A percentile compares a stretch with the other conserved stretches of the same genome.
These are phyloP conservation scores for Calamus simplicifolius DNA, from an alignment of 176 grass and related monocot species.

Conservation along the genomic window DNA sequence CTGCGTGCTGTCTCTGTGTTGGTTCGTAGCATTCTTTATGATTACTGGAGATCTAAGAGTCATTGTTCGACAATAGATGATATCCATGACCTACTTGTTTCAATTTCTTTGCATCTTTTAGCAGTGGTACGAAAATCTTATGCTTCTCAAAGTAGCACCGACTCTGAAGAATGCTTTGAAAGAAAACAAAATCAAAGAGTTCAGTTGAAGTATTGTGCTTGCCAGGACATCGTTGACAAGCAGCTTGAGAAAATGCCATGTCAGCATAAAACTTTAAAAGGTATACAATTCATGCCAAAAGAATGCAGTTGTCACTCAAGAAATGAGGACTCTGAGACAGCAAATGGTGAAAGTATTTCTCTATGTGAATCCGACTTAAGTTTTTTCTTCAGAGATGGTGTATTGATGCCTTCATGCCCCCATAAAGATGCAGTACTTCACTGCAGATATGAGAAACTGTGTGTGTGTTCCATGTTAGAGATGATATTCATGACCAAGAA, in stretches of 20 bases:
- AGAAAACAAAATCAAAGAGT: conserved; percentile 15
- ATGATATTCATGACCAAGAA: conserved; percentile 13
- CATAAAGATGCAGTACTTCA: conserved; percentile 31
- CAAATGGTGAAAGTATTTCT: conserved; percentile 21
- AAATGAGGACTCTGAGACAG: conserved; percentile 32
- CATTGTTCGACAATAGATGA: conserved; percentile 55
- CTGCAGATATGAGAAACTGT: conserved; percentile 70
- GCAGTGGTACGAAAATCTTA: conserved; percentile 39
- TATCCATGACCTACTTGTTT: conserved; percentile 73
- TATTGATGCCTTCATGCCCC: conserved; percentile 59
- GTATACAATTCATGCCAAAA: conserved; percentile 21
- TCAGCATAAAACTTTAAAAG: background rate
- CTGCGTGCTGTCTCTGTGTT: conserved; percentile 41
- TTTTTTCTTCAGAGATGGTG: conserved; percentile 77
- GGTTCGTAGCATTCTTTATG: conserved; percentile 51
- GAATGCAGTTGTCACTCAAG: conserved; percentile 58
- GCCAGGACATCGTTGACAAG: conserved; percentile 16
- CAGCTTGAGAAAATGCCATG: background rate
- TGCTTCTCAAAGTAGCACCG: conserved; percentile 32
- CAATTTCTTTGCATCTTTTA: conserved; percentile 58
- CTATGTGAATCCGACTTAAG: conserved; percentile 21
- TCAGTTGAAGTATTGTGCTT: conserved; percentile 34
- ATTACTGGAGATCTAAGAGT: conserved; percentile 33
- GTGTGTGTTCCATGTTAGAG: conserved; percentile 51
- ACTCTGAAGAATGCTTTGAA: conserved; percentile 23